Base-by-base conservation (phyloP, 495 filamentous ascomycete species). In the Rhizodiscina lignyota region DNA sequence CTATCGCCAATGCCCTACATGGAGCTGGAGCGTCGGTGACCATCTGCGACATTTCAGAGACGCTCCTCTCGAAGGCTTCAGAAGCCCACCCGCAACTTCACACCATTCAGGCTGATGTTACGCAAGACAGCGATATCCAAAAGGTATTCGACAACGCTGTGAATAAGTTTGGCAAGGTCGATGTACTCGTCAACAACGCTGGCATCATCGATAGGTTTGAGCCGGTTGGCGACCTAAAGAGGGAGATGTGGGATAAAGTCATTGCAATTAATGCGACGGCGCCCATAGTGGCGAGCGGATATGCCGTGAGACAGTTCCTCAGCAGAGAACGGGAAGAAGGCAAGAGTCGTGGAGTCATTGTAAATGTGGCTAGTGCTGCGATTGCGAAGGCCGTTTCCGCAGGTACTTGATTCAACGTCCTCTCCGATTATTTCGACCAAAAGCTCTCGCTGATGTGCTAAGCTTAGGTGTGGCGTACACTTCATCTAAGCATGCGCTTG, bases 201-300 rank as follows among this genome's bases (percentile, higher is more conserved):
- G 66, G 59, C 41, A 45, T 54, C 20, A 63, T 63, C 59, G 66
- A 68, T 43, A 58, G 54, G 39, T 70, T 73, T 39, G 62, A 66
- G 22, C 65, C 68, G 19, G 62, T 66, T 10, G 70, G 66, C 15
- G 58, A 60, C 21, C 46, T 66, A 36, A 60, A 61, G 29, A 58
- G 56, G 36, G 57, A 54, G 18, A 40, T 62, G 4, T 77, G 70
- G 74, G 59, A 79, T 44, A 56, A 54, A 6, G 63, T 76, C 8
- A 59, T 78, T 37, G 58, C 55, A 27, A 48, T 76, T 39, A 78
- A 77, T 45, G 54, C 77, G 11, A 74, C 67, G 21, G 73, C 68
- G 0, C 64, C 71, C 5, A 67, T 67, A 39, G 39, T 72, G 36
- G 40, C 60, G 38, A 66, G 59, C 39, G 68, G 69, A 50, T 42